phyloP scores from a whole-genome alignment of 768 basidiomycete genomes.

The Panus rudis region DNA sequence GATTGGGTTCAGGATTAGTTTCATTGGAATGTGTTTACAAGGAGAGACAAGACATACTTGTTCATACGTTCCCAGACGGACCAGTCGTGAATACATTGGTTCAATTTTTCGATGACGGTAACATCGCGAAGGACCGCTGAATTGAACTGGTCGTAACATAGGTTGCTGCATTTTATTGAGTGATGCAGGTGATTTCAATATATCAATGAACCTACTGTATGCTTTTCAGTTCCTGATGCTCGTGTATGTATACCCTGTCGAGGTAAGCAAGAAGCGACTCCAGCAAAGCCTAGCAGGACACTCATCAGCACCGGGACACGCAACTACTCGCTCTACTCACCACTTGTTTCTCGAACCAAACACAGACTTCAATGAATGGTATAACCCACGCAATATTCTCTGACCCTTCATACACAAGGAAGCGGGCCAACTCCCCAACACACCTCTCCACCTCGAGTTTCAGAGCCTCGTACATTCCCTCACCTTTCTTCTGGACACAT shows the following conservation, averaged over 20 bases:
- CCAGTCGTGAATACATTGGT: slow-evolving; percentile 42
- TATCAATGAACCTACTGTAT: slow-evolving; percentile 40
- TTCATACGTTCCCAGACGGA: slow-evolving; percentile 45
- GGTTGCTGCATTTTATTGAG: slow-evolving; percentile 24
- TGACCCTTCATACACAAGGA: slow-evolving; percentile 25
- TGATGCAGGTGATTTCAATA: slow-evolving; percentile 5
- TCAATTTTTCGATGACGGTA: slow-evolving; percentile 36
- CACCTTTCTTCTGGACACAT: slow-evolving; percentile 43
- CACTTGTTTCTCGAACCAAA: slow-evolving; percentile 60
- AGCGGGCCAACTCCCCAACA: slow-evolving; percentile 31
- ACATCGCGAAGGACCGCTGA: slow-evolving; percentile 43
- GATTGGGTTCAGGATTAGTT: not conserved
- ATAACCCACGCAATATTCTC: slow-evolving; percentile 47
- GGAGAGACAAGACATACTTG: slow-evolving; percentile 16
- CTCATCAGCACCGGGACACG: slow-evolving; percentile 4
- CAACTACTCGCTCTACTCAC: slow-evolving; percentile 35
- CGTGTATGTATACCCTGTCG: slow-evolving; percentile 56
- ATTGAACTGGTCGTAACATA: slow-evolving; percentile 52
- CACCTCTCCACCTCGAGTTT: slow-evolving; percentile 55
- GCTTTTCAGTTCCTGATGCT: slow-evolving; percentile 28
- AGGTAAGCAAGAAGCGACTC: slow-evolving; percentile 62
- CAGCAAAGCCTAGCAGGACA: slow-evolving; percentile 40
- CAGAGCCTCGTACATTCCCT: slow-evolving; percentile 51
- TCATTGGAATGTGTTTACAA: not conserved
- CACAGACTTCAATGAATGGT: slow-evolving; percentile 47